These are phyloP conservation scores for Talinum fruticosum DNA, from an alignment of 148 eudicot genomes.

Conservation along the genomic window DNA sequence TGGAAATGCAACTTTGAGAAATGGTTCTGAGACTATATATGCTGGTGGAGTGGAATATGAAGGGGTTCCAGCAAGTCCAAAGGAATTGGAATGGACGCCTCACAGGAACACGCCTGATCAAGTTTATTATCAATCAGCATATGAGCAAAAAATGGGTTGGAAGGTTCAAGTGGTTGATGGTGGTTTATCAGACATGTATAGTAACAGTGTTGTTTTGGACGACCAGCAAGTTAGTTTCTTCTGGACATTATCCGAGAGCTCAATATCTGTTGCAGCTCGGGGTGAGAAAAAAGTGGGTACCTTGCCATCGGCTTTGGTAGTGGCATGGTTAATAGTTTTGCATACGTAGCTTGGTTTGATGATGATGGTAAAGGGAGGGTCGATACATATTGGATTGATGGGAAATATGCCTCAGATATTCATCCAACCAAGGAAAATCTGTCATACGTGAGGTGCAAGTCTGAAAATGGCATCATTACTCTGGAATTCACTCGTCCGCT, in stretches of 20 bases:
- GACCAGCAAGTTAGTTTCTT: conserved; percentile 87
- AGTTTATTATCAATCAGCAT: conserved; percentile 76
- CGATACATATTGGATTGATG: conserved; percentile 80
- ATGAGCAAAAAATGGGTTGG: conserved; percentile 89
- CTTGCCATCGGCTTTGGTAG: conserved; percentile 89
- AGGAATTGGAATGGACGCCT: conserved; percentile 76
- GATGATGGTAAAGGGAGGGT: conserved; percentile 65
- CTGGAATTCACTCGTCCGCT: conserved; percentile 90
- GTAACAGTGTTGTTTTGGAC: conserved; percentile 79
- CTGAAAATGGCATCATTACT: conserved; percentile 90
- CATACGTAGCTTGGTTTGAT: conserved; percentile 92
- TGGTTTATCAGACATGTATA: conserved; percentile 90
- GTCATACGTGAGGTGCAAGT: conserved; percentile 83
- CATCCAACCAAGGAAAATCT: conserved; percentile 79
- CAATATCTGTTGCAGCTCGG: conserved; percentile 82
- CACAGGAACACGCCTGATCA: conserved; percentile 86
- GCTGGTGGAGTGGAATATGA: conserved; percentile 76
- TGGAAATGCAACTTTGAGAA: conserved; percentile 87
- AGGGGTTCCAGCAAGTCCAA: conserved; percentile 89
- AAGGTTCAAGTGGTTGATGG: conserved; percentile 96
- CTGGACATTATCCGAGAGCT: conserved; percentile 73
- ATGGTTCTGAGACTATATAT: conserved; percentile 71
- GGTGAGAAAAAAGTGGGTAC: conserved; percentile 89
- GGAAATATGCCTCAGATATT: conserved; percentile 56
- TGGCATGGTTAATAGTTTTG: conserved; percentile 81